Percentiles rank a stretch among this genome's conserved stretches.
Conservation (phyloP, 2,329 filamentous ascomycete species). For the Geoglossum cookeanum region DNA sequence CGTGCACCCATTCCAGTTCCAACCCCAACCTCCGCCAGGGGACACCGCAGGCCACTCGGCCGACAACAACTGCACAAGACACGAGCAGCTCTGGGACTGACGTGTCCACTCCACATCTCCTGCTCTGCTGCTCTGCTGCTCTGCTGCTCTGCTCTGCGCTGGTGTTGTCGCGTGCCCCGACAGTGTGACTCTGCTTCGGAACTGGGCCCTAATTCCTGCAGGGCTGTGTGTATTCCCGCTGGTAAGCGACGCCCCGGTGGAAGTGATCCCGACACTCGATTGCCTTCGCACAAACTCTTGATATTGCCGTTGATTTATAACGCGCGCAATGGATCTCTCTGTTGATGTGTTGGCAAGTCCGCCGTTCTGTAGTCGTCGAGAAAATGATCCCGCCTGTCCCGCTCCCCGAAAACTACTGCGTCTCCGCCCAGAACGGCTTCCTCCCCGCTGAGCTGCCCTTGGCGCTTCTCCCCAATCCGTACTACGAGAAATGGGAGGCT, state of each 20-base stretch:
- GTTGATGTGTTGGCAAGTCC: not conserved
- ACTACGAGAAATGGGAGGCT: constrained; percentile 91
- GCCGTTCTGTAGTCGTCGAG: not conserved
- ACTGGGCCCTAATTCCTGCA: not conserved
- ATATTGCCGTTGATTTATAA: not conserved
- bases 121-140: not conserved
- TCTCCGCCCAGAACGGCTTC: constrained; percentile 66
- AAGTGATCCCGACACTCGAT: not conserved
- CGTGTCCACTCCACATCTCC: not conserved
- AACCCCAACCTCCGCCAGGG: not conserved
- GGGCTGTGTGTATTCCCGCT: not conserved
- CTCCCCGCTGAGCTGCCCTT: constrained; percentile 67
- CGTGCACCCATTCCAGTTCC: not conserved
- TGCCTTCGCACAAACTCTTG: not conserved
- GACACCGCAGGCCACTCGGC: not conserved
- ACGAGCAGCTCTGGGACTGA: not conserved
- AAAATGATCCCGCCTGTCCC: constrained; percentile 5
- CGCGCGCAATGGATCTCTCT: not conserved
- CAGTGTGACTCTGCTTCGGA: not conserved
- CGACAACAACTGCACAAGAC: not conserved
- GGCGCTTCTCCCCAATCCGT: constrained; percentile 63
- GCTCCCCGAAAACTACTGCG: constrained; percentile 55
- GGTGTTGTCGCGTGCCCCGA: not conserved
- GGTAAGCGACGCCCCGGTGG: not conserved
- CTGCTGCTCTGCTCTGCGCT: not conserved